These are phyloP conservation scores for Akanthomyces uredinophilus DNA, from an alignment of 2,329 filamentous ascomycete genomes.

Conservation along the genomic window DNA sequence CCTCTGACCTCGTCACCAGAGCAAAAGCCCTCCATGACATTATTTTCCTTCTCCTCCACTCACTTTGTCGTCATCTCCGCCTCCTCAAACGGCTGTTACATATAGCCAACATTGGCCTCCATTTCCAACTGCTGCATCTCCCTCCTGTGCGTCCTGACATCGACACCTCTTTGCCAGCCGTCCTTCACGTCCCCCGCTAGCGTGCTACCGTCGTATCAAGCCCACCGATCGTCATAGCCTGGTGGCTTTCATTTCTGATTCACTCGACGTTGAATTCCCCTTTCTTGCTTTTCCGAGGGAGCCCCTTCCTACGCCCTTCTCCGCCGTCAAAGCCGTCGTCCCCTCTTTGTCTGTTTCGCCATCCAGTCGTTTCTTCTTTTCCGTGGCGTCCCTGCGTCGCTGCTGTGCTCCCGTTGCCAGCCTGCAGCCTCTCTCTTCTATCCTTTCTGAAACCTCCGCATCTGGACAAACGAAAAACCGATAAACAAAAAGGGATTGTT, in stretches of 20 bases:
- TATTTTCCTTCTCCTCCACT: background rate
- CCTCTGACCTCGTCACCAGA: background rate
- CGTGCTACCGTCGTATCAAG: background rate
- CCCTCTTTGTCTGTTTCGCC: slow-evolving; percentile 10
- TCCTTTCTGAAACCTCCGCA: slow-evolving; percentile 12
- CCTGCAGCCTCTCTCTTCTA: background rate
- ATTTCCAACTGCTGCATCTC: background rate
- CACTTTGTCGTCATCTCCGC: background rate
- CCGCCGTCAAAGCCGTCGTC: background rate
- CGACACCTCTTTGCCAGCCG: background rate
- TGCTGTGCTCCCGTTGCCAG: background rate
- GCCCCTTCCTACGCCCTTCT: background rate
- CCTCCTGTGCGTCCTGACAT: background rate
- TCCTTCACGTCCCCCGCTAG: background rate
- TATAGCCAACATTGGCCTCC: background rate
- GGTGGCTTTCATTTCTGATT: slow-evolving; percentile 11
- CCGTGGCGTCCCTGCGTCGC: background rate
- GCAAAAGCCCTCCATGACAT: background rate
- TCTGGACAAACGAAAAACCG: background rate
- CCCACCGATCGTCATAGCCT: slow-evolving; percentile 2
- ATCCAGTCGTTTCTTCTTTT: slow-evolving; percentile 11
- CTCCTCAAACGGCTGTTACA: background rate
- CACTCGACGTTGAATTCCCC: slow-evolving; percentile 9
- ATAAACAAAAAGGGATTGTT: background rate
- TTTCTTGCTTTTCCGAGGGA: slow-evolving; percentile 12